Percentiles rank a stretch among this genome's conserved stretches.
phyloP scores from a whole-genome alignment of 106 monocot genomes.

The Phalaenopsis equestris region DNA sequence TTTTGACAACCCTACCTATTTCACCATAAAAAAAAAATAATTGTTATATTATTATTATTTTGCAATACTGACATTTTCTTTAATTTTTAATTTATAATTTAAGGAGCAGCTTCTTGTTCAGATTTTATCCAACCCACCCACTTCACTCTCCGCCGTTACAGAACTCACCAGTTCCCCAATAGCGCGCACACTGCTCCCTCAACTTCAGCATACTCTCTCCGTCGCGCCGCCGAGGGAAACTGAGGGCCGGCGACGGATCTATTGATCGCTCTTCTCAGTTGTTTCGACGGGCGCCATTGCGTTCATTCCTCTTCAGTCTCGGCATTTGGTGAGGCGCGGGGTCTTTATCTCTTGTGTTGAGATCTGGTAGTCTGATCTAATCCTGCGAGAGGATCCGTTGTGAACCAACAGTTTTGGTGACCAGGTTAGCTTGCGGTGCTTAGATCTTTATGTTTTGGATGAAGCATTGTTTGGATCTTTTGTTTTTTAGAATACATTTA shows the following conservation, averaged over 20 bases:
- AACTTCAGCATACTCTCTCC: not conserved
- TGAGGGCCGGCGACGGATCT: not conserved
- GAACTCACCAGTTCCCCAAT: too few relatives aligned
- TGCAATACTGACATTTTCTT: too few relatives aligned
- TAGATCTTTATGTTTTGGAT: not conserved
- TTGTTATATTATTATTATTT: too few relatives aligned
- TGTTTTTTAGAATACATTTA: too few relatives aligned
- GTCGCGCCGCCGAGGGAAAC: not conserved
- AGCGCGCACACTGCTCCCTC: not conserved
- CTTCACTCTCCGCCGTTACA: too few relatives aligned
- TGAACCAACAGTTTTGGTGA: not conserved
- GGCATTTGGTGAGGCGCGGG: not conserved
- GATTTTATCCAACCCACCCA: not conserved
- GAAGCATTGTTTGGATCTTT: not conserved
- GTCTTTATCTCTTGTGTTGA: not conserved
- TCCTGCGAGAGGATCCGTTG: not conserved
- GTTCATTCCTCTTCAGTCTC: not conserved
- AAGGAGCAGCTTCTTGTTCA: too few relatives aligned
- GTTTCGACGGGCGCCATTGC: not conserved
- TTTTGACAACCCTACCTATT: too few relatives aligned
- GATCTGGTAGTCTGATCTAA: not conserved
- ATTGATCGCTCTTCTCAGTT: not conserved
- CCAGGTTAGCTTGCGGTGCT: not conserved
- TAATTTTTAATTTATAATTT: too few relatives aligned
- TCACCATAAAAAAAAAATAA: too few relatives aligned